phyloP scores from a whole-genome alignment of 257 asterid genomes.

The Buddleja alternifolia region DNA sequence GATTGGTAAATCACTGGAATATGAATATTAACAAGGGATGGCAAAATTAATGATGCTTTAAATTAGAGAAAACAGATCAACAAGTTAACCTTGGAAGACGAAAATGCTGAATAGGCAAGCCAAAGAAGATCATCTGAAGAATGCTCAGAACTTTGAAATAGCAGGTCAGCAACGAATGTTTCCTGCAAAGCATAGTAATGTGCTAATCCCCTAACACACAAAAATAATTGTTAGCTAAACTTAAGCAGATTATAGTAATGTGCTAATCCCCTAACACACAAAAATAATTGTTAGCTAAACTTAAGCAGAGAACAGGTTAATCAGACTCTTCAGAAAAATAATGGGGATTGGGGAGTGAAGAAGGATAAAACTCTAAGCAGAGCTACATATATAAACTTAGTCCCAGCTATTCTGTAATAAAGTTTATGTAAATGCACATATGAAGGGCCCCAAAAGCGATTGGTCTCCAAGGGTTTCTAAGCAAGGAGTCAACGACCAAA shows the following conservation, averaged over 20 bases:
- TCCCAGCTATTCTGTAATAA: conserved; percentile 21
- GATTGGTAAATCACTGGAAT: conserved; percentile 16
- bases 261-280: too few relatives aligned
- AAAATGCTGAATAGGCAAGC: conserved; percentile 76
- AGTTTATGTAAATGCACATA: conserved; percentile 5
- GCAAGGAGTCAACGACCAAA: conserved; percentile 1
- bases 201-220: conserved; percentile 66
- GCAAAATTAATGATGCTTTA: conserved; percentile 6
- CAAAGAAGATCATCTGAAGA: conserved; percentile 90
- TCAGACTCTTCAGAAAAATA: conserved; percentile 19
- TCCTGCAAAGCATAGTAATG: conserved; percentile 77
- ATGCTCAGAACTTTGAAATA: conserved; percentile 79
- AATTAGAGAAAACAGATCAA: conserved; percentile 11
- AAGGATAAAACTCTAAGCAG: conserved; percentile 8
- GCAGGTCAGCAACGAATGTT: conserved; percentile 70
- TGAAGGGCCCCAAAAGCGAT: conserved; percentile 17
- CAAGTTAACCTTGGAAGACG: conserved; percentile 70
- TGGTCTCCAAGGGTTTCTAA: conserved; percentile 18
- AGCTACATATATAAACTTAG: conserved; percentile 11
- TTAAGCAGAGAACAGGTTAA: conserved; percentile 21
- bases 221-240: conserved; percentile 24
- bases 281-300: conserved; percentile 31
- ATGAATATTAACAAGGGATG: conserved; percentile 1
- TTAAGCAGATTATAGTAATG: too few relatives aligned
- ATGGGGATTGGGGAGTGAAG: conserved; percentile 13